These are phyloP conservation scores for Cardamine resedifolia DNA, from an alignment of 345 rosid genomes.

Conservation along the genomic window DNA sequence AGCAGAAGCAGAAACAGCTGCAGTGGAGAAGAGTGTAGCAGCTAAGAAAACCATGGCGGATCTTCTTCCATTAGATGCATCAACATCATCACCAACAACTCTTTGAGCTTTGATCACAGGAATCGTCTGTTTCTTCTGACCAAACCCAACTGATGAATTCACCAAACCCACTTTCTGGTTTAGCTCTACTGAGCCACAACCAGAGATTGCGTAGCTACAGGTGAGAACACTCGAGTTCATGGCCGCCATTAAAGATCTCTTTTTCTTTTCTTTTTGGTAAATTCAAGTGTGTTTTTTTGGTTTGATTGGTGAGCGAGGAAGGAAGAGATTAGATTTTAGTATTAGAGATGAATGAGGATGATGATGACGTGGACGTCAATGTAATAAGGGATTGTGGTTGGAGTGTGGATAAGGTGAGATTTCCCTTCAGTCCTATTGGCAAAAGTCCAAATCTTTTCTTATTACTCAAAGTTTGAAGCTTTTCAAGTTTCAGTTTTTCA, in stretches of 20 bases:
- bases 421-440: slow-evolving; percentile 75
- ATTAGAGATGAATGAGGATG: slow-evolving; percentile 41
- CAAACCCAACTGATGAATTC: slow-evolving; percentile 44
- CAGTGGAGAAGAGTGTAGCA: slow-evolving; percentile 66
- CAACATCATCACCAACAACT: slow-evolving; percentile 36
- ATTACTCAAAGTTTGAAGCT: neutral
- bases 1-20: slow-evolving; percentile 67
- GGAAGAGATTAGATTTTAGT: slow-evolving; percentile 43
- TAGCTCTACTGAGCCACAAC: slow-evolving; percentile 60
- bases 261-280: neutral
- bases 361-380: slow-evolving; percentile 43
- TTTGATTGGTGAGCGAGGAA: slow-evolving; percentile 35
- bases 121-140: slow-evolving; percentile 44
- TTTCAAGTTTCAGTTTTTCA: slow-evolving; percentile 19
- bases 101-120: slow-evolving; percentile 68
- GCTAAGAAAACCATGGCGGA: slow-evolving; percentile 69
- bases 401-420: slow-evolving; percentile 98
- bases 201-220: slow-evolving; percentile 72
- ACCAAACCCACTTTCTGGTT: slow-evolving; percentile 53
- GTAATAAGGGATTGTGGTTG: slow-evolving; percentile 61
- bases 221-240: slow-evolving; percentile 84
- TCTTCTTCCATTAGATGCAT: slow-evolving; percentile 60
- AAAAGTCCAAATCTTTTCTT: slow-evolving; percentile 25
- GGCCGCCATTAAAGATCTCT: slow-evolving; percentile 54
- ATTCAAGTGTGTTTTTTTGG: neutral